Conservation (phyloP, 352 stramenopile species). For the Halophytophthora polymorphica region DNA sequence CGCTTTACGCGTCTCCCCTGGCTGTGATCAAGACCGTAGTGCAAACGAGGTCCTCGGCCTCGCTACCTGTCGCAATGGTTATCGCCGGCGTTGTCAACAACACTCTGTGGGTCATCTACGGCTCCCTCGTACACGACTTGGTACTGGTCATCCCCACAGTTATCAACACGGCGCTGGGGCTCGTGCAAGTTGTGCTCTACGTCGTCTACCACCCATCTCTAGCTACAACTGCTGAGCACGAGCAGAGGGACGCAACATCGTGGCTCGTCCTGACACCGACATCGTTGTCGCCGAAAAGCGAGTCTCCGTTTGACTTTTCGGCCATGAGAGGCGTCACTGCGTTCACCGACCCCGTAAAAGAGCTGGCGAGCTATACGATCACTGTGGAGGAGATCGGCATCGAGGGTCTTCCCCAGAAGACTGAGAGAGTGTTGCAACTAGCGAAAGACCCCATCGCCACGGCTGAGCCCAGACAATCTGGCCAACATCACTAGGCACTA, state of each 20-base stretch:
- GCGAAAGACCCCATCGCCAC: too few relatives aligned
- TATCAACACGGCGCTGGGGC: slow-evolving; percentile 46
- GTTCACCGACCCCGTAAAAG: slow-evolving; percentile 11
- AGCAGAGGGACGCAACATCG: too few relatives aligned
- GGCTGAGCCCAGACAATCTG: too few relatives aligned
- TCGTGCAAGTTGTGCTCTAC: slow-evolving; percentile 57
- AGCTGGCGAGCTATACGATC: slow-evolving; percentile 32
- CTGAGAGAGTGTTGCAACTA: too few relatives aligned
- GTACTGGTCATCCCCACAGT: slow-evolving; percentile 52
- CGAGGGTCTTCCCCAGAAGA: background rate
- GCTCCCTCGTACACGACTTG: slow-evolving; percentile 42
- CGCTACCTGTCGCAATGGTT: slow-evolving; percentile 63
- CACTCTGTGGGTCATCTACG: slow-evolving; percentile 71
- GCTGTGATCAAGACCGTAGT: slow-evolving; percentile 52
- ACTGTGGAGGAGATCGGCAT: slow-evolving; percentile 24
- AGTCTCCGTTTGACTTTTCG: slow-evolving; percentile 17
- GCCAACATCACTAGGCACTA: too few relatives aligned
- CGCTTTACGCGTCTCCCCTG: slow-evolving; percentile 67
- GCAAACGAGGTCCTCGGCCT: slow-evolving; percentile 47
- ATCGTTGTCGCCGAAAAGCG: slow-evolving; percentile 20
- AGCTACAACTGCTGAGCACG: slow-evolving; percentile 11
- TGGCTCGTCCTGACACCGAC: slow-evolving; percentile 4
- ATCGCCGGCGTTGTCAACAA: slow-evolving; percentile 67
- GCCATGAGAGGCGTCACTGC: slow-evolving; percentile 16
- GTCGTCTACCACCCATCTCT: slow-evolving; percentile 47